Conservation (phyloP, 305 asterid species). For the Fraxinus sp. region DNA sequence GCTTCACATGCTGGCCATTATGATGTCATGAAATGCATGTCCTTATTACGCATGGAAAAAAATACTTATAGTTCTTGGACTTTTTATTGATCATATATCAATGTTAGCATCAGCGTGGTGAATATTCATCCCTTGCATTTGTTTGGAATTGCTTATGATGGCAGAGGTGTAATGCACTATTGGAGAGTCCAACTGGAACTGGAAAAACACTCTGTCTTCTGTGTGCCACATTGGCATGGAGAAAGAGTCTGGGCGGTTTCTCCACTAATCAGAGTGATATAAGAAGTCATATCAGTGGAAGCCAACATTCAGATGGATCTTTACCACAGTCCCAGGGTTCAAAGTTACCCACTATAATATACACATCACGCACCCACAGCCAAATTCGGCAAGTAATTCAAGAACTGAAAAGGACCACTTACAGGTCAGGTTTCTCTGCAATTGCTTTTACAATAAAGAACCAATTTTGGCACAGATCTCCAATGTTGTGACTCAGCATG, state of each 20-base stretch:
- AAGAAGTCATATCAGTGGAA: constrained; percentile 41
- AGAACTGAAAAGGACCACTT: constrained; percentile 85
- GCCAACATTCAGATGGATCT: constrained; percentile 48
- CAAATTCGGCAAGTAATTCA: constrained; percentile 93
- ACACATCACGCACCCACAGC: constrained; percentile 97
- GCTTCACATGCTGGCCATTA: background rate
- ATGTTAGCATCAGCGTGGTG: background rate
- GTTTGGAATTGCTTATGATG: constrained; percentile 22
- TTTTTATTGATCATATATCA: background rate
- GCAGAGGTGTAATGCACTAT: constrained; percentile 76
- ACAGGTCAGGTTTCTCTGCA: constrained; percentile 61
- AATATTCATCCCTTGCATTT: background rate
- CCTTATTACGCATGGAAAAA: background rate
- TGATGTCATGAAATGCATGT: background rate
- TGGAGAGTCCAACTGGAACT: constrained; percentile 99
- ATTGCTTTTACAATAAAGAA: constrained; percentile 15
- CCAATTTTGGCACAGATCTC: constrained; percentile 8
- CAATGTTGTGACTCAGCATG: background rate
- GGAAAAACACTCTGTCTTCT: constrained; percentile 95
- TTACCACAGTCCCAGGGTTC: constrained; percentile 50
- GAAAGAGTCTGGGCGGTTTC: constrained; percentile 82
- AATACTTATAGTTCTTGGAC: background rate
- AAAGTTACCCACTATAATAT: constrained; percentile 60
- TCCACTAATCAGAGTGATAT: constrained; percentile 54
- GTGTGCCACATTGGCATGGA: constrained; percentile 96